Conservation (phyloP, 495 filamentous ascomycete species). For the Lasiosphaeris hirsuta region DNA sequence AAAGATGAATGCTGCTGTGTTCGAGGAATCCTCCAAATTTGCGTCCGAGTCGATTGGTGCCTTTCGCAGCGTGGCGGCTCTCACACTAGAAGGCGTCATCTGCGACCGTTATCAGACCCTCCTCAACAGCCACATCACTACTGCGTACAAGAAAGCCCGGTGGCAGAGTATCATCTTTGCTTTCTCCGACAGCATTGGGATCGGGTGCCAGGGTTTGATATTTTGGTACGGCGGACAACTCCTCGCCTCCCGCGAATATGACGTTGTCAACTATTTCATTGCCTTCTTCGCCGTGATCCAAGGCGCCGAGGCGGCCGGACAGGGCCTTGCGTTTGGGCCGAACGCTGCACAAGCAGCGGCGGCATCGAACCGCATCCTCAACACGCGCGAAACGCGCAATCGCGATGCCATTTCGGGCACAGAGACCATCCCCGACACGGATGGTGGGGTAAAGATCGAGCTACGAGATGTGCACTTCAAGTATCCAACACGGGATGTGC, state of each 20-base stretch:
- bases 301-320: slow-evolving; percentile 35
- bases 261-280: slow-evolving; percentile 28
- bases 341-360: slow-evolving; percentile 42
- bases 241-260: slow-evolving; percentile 27
- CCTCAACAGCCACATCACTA: slow-evolving; percentile 44
- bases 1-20: slow-evolving; percentile 40
- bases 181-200: slow-evolving; percentile 36
- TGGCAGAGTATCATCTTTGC: slow-evolving; percentile 44
- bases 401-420: background rate
- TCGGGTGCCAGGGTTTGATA: slow-evolving; percentile 37
- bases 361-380: slow-evolving; percentile 35
- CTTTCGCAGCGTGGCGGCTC: slow-evolving; percentile 48
- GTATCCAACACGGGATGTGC: slow-evolving; percentile 46
- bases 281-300: slow-evolving; percentile 38
- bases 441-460: slow-evolving; percentile 43
- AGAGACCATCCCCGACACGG: slow-evolving; percentile 17
- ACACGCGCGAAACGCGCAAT: slow-evolving; percentile 25
- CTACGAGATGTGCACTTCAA: slow-evolving; percentile 50
- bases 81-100: slow-evolving; percentile 49
- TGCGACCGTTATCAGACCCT: slow-evolving; percentile 40
- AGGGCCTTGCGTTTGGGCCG: slow-evolving; percentile 37
- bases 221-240: slow-evolving; percentile 40
- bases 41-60: slow-evolving; percentile 50
- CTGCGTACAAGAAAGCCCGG: slow-evolving; percentile 46
- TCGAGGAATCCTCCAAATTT: slow-evolving; percentile 48